These are phyloP conservation scores for Fusarium palustre DNA, from an alignment of 2,329 filamentous ascomycete species.

Conservation along the genomic window DNA sequence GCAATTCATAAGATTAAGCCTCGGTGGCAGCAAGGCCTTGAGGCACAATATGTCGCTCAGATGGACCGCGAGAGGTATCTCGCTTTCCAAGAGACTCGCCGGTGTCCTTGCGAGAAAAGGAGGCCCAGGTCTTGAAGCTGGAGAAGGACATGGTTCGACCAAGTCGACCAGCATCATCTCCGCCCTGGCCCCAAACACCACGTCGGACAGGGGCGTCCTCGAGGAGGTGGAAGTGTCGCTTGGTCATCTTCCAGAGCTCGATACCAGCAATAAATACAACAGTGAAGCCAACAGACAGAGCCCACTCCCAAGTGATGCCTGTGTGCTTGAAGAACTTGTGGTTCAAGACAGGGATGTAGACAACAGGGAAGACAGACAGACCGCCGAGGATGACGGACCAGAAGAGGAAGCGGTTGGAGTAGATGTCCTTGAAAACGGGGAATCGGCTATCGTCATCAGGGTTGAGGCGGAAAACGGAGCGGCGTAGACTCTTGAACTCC, in stretches of 20 bases:
- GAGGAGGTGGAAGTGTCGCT: slow-evolving; percentile 67
- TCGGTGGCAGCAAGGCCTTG: slow-evolving; percentile 46
- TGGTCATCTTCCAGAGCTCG: slow-evolving; percentile 78
- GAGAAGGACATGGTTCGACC: slow-evolving; percentile 63
- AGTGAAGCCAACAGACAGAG: slow-evolving; percentile 72
- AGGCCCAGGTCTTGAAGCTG: slow-evolving; percentile 62
- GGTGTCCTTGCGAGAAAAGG: slow-evolving; percentile 57
- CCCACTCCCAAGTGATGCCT: slow-evolving; percentile 81
- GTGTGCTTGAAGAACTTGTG: slow-evolving; percentile 78
- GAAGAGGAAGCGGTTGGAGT: slow-evolving; percentile 77
- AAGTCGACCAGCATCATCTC: slow-evolving; percentile 60
- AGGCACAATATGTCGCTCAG: slow-evolving; percentile 41
- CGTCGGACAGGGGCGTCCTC: slow-evolving; percentile 64
- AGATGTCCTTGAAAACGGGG: slow-evolving; percentile 71
- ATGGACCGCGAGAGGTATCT: slow-evolving; percentile 39
- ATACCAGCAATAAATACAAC: slow-evolving; percentile 74
- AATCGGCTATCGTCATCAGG: slow-evolving; percentile 63
- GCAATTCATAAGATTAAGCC: slow-evolving; percentile 27
- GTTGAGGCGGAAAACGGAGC: slow-evolving; percentile 76
- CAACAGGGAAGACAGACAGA: slow-evolving; percentile 72
- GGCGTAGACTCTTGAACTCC: slow-evolving; percentile 80
- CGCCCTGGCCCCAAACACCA: slow-evolving; percentile 65
- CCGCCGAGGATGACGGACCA: slow-evolving; percentile 72
- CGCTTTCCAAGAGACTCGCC: slow-evolving; percentile 52
- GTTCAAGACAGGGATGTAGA: slow-evolving; percentile 81